A percentile compares a stretch with the other conserved stretches of the same genome.
phyloP scores from a whole-genome alignment of 441 rosid genomes.

The Dalechampia spathulata region DNA sequence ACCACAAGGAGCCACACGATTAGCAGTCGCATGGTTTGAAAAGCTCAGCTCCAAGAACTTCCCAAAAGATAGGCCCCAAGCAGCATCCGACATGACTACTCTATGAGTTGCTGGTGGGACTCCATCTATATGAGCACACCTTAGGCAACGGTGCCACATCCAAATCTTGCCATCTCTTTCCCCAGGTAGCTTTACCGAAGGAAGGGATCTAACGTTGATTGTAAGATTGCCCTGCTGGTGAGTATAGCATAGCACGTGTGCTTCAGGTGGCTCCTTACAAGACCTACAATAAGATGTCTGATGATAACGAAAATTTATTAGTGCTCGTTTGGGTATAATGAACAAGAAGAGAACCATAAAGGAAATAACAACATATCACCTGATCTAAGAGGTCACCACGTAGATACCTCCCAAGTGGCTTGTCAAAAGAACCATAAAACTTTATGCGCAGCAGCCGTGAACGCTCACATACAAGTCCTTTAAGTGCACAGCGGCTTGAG shows the following conservation, averaged over 20 bases:
- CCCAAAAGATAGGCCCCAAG: slow-evolving; percentile 98
- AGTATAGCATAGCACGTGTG: slow-evolving; percentile 82
- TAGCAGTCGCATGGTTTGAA: slow-evolving; percentile 93
- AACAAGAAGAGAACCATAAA: slow-evolving; percentile 1
- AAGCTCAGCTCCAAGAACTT: slow-evolving; percentile 95
- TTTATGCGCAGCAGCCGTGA: slow-evolving; percentile 80
- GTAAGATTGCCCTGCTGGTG: slow-evolving; percentile 95
- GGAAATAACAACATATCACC: no score
- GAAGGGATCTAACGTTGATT: slow-evolving; percentile 65
- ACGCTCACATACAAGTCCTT: slow-evolving; percentile 81
- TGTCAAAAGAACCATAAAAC: slow-evolving; percentile 89
- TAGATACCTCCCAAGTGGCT: slow-evolving; percentile 88
- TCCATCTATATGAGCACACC: slow-evolving; percentile 73
- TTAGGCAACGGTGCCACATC: slow-evolving; percentile 99
- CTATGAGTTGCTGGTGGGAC: slow-evolving; percentile 92
- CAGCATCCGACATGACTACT: slow-evolving; percentile 95
- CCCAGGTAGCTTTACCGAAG: slow-evolving; percentile 77
- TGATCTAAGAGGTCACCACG: slow-evolving; percentile 75
- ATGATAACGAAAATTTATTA: slow-evolving; percentile 12
- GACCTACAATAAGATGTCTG: slow-evolving; percentile 61
- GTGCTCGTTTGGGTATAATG: neutral
- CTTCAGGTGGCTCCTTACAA: slow-evolving; percentile 77
- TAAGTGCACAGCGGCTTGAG: slow-evolving; percentile 75
- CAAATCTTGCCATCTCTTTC: slow-evolving; percentile 89
- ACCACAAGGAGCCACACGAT: slow-evolving; percentile 95